Evolutionary conservation across 768 basidiomycete species (phyloP), one percentile per base, ranked within the genome.

Genomic region (Lactarius tabidus): DNA sequence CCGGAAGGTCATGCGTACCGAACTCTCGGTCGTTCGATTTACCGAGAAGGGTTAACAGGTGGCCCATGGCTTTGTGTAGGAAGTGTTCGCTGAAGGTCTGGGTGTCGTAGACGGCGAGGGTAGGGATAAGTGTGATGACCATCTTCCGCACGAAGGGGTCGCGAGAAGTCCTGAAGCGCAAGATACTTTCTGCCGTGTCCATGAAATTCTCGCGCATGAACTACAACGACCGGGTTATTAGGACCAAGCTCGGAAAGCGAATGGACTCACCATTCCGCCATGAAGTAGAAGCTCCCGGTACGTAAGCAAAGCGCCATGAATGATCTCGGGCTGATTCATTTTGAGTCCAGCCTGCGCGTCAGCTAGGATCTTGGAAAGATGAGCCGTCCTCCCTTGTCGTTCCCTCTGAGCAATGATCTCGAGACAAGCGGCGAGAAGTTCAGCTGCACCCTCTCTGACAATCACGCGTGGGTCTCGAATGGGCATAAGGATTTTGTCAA

Each of bases 121-220:
- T 91, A 1, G 97, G 96, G 53, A 99, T 95, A 72, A 99, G 86
- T 9, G 91, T 90, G 72, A 98, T 95, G 65, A 98, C 95, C 79
- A 93, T 94, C 75, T 92, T 91, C 52, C 94, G 87, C 65, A 99
- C 90, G 43, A 93, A 84, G 23, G 84, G 78, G 71, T 99, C 97
- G 68, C 93, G 84, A 74, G 93, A 90, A 10, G 89, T 84, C 74
- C 88, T 89, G 80, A 95, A 97, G 41, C 86, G 84, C 33, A 98
- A 80, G 55, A 98, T 92, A 69, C 91, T 87, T 60, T 98, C 95
- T 65, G 93, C 93, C 8, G 92, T 89, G 69, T 91, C 89, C 53
- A 90, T 75, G 73, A 93, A 98, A 57, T 83, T 86, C 71, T 94
- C 91, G 68, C 84, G 85, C 92, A 95, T 93, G 72, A 93, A 94